Evolutionary conservation across 1,284 basidiomycete species (phyloP).

Genomic region (Ustilago xerochloae): DNA sequence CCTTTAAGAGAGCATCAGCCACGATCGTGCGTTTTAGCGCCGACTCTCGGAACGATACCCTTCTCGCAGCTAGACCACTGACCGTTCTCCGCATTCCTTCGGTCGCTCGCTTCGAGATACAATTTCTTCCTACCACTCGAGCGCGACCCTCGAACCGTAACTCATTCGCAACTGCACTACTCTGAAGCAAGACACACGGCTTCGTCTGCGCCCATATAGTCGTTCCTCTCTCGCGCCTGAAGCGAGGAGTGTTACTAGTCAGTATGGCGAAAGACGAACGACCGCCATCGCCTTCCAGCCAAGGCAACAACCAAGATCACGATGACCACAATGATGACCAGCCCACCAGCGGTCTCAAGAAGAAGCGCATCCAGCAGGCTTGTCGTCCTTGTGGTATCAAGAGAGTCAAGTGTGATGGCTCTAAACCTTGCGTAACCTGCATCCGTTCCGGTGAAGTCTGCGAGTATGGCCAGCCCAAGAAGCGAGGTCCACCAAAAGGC

Average conservation of each 20-base stretch:
- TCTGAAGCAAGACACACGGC: too few species aligned
- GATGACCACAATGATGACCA: constrained; percentile 30
- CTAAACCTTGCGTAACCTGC: constrained; percentile 53
- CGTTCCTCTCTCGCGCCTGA: not conserved
- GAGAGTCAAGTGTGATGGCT: constrained; percentile 57
- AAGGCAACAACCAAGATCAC: constrained; percentile 10
- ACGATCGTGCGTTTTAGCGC: too few species aligned
- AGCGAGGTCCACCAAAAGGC: constrained; percentile 58
- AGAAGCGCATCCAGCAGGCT: constrained; percentile 59
- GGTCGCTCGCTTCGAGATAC: too few species aligned
- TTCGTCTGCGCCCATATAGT: too few species aligned
- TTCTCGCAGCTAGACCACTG: too few species aligned
- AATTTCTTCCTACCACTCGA: too few species aligned
- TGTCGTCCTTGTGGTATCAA: constrained; percentile 55
- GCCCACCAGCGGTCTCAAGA: constrained; percentile 25
- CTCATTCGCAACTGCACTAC: too few species aligned
- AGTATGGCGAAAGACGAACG: constrained; percentile 8
- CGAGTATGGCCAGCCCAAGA: constrained; percentile 57
- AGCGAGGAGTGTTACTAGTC: not conserved
- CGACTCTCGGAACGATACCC: too few species aligned
- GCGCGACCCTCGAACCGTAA: too few species aligned
- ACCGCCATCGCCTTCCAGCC: not conserved
- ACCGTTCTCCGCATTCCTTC: too few species aligned
- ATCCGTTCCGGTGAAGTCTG: constrained; percentile 48
- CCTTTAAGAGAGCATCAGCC: too few species aligned